Conservation (phyloP, 331 rosid species). For the Pyracantha coccinea region DNA sequence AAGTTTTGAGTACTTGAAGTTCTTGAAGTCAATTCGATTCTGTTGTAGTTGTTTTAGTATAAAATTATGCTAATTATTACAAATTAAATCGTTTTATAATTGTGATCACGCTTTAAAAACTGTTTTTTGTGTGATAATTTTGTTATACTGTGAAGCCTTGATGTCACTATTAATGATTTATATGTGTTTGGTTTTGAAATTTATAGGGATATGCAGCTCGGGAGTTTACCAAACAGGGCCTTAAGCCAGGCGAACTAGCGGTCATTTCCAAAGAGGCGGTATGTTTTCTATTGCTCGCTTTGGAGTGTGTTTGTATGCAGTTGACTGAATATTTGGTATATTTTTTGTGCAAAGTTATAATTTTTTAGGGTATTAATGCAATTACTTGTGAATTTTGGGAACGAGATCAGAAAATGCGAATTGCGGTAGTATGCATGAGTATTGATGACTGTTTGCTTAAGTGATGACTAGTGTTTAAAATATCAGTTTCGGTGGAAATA, state of each 20-base stretch:
- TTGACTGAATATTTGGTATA: neutral
- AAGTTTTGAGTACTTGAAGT: neutral
- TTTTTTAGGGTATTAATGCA: neutral
- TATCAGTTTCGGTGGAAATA: too few species aligned
- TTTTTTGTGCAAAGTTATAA: neutral
- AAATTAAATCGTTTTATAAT: neutral
- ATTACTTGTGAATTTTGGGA: neutral
- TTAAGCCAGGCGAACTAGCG: conserved; percentile 79
- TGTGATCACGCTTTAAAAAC: neutral
- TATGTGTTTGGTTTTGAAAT: neutral
- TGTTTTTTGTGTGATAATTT: neutral
- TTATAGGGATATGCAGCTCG: conserved; percentile 88
- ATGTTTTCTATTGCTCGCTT: neutral
- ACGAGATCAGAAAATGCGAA: neutral
- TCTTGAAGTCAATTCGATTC: neutral
- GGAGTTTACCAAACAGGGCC: conserved; percentile 75
- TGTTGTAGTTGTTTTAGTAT: neutral
- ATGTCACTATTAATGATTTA: neutral
- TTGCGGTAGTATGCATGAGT: neutral
- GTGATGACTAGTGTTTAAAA: neutral
- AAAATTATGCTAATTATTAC: neutral
- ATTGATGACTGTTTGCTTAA: neutral
- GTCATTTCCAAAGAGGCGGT: conserved; percentile 86
- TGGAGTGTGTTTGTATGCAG: neutral
- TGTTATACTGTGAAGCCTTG: neutral